These are phyloP conservation scores for Neoscytalidium dimidiatum DNA, from an alignment of 2,329 filamentous ascomycete species.

Conservation along the genomic window DNA sequence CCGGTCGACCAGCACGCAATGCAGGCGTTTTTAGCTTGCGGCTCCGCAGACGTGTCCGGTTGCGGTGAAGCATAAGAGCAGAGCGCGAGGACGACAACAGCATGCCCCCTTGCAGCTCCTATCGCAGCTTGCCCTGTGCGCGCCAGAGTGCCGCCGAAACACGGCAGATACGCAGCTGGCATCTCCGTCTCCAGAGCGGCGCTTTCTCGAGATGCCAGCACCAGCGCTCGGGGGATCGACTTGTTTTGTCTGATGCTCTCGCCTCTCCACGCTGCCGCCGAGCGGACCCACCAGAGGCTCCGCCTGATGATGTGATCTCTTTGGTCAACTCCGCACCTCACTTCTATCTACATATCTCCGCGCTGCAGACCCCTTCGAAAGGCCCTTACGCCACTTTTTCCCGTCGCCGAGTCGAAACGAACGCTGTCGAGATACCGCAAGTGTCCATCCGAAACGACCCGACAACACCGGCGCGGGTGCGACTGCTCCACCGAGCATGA, in stretches of 20 bases:
- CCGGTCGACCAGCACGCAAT: too few relatives aligned
- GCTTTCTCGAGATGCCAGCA: background rate
- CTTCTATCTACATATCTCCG: background rate
- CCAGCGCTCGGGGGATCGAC: slow-evolving; percentile 2
- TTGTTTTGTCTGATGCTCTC: background rate
- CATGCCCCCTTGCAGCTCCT: too few relatives aligned
- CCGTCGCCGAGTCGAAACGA: background rate
- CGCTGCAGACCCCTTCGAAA: background rate
- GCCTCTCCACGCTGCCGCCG: slow-evolving; percentile 9
- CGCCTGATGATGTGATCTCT: background rate
- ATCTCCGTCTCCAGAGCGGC: background rate
- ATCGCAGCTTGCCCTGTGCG: too few relatives aligned
- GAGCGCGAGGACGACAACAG: too few relatives aligned
- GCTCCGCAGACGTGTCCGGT: background rate
- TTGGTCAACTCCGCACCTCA: background rate
- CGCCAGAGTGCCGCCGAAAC: background rate
- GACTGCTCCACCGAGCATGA: background rate
- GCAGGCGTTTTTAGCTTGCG: background rate
- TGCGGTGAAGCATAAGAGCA: too few relatives aligned
- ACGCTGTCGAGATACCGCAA: background rate
- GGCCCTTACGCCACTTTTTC: background rate
- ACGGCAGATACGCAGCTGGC: background rate
- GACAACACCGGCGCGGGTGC: background rate
- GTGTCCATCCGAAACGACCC: background rate
- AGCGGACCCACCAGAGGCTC: background rate